Evolutionary conservation across 345 rosid species (phyloP).

Genomic region (Laguncularia racemosa): DNA sequence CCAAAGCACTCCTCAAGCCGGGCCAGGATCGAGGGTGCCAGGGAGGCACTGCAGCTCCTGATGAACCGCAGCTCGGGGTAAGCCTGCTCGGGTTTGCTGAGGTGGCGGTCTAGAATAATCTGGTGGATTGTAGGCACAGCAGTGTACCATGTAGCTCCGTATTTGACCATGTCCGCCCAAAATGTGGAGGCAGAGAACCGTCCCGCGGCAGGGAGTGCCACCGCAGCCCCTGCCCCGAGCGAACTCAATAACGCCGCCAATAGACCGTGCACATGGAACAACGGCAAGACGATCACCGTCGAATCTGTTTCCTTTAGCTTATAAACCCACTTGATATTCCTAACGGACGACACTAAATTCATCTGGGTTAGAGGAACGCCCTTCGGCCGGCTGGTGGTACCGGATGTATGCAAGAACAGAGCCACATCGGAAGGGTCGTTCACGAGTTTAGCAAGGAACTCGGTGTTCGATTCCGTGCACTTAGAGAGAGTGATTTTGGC

Average conservation of each 20-base stretch:
- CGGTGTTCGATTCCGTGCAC: conserved; percentile 10
- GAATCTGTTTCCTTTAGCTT: conserved; percentile 68
- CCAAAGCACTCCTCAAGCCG: conserved; percentile 74
- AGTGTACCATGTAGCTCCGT: conserved; percentile 88
- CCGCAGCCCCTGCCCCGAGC: conserved; percentile 65
- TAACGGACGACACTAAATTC: conserved; percentile 49
- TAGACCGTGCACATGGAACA: conserved; percentile 86
- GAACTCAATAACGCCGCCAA: conserved; percentile 74
- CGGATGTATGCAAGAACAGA: conserved; percentile 66
- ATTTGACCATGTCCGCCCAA: conserved; percentile 64
- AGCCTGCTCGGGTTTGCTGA: conserved; percentile 38
- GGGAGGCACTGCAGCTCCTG: conserved; percentile 83
- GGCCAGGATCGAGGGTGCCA: conserved; percentile 64
- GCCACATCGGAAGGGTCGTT: conserved; percentile 60
- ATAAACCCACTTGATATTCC: conserved; percentile 62
- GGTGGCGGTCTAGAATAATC: conserved; percentile 73
- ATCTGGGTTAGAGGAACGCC: conserved; percentile 70
- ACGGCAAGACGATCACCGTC: conserved; percentile 68
- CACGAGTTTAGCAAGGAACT: conserved; percentile 13
- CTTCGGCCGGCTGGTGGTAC: conserved; percentile 80
- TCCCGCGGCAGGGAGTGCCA: conserved; percentile 72
- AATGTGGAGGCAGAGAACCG: conserved; percentile 80
- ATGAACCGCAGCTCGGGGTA: conserved; percentile 77
- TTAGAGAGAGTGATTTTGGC: conserved; percentile 21
- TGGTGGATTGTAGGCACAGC: conserved; percentile 92